Evolutionary conservation across 2,329 filamentous ascomycete genomes (phyloP).

Genomic region (Neurospora sp.): DNA sequence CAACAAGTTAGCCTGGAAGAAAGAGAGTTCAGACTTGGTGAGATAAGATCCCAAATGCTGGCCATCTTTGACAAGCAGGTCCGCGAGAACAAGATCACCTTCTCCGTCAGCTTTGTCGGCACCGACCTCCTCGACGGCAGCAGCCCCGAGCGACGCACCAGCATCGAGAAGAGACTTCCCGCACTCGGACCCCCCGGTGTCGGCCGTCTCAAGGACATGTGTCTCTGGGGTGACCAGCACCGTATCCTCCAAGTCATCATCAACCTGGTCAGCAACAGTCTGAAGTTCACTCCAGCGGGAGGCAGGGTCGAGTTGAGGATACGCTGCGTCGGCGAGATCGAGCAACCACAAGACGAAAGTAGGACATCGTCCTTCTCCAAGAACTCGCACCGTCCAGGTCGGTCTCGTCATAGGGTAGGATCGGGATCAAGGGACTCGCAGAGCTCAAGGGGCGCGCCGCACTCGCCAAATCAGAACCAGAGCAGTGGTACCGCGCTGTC

Average conservation of each 20-base stretch:
- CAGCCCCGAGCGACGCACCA: slow-evolving; percentile 21
- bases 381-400: slow-evolving; percentile 32
- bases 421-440: slow-evolving; percentile 42
- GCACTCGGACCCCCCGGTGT: slow-evolving; percentile 56
- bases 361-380: slow-evolving; percentile 44
- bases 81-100: slow-evolving; percentile 64
- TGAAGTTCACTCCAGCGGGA: slow-evolving; percentile 78
- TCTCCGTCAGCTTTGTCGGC: slow-evolving; percentile 63
- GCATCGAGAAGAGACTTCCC: slow-evolving; percentile 33
- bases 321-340: slow-evolving; percentile 57
- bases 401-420: slow-evolving; percentile 34
- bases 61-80: slow-evolving; percentile 89
- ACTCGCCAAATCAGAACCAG: slow-evolving; percentile 1
- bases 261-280: slow-evolving; percentile 81
- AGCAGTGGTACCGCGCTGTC: slow-evolving; percentile 42
- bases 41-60: slow-evolving; percentile 71
- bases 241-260: slow-evolving; percentile 88
- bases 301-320: slow-evolving; percentile 71
- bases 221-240: slow-evolving; percentile 86
- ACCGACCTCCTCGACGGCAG: slow-evolving; percentile 25
- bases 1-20: slow-evolving; percentile 75
- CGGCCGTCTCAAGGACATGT: slow-evolving; percentile 72
- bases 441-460: slow-evolving; percentile 30
- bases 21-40: slow-evolving; percentile 74
- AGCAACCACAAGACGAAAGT: slow-evolving; percentile 32